Base-by-base conservation (phyloP, 805 yeast species). In the Nakazawaea holstii region DNA sequence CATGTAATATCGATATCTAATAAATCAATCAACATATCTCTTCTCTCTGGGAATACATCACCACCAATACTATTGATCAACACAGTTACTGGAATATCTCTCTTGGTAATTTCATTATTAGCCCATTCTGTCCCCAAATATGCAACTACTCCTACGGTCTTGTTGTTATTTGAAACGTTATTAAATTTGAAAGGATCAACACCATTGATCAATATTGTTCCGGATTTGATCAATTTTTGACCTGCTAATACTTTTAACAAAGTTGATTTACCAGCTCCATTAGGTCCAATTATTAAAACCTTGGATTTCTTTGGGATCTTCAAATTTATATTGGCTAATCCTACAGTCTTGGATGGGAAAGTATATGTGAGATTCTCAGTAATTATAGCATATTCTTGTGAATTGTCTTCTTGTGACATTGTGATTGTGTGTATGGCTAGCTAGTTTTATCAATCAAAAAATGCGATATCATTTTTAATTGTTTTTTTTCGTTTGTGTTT, bases 71-170 rank as follows among this genome's bases (percentile, higher is more conserved):
- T 83, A 13, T 83, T 75, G 41, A 94, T 76, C 50, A 94, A 70
- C 31, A 85, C 79, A 15, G 82, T 73, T 8, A 94, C 97, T 0
- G 95, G 90, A 46, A 94, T 87, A 63, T 94, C 99, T 52, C 97
- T 73, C 57, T 91, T 82, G 7, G 92, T 94, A 43, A 91, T 82
- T 15, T 88, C 87, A 66, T 90, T 94, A 47, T 86, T 79, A 6
- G 96, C 96, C 99, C 99, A 94, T 60, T 94, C 99, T 0, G 98
- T 94, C 3, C 99, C 99, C 38, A 94, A 68, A 60, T 92, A 92
- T 0, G 96, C 87, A 27, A 65, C 54, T 3, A 59, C 59, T 8
- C 60, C 63, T 28, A 54, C 45, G 8, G 50, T 31, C 13, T 51
- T 39, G 6, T 48, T 50, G 6, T 32, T 14, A 31, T 50, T 45